These are phyloP conservation scores for Starmera stellimalicola DNA, from an alignment of 1,139 yeast species.

Conservation along the genomic window DNA sequence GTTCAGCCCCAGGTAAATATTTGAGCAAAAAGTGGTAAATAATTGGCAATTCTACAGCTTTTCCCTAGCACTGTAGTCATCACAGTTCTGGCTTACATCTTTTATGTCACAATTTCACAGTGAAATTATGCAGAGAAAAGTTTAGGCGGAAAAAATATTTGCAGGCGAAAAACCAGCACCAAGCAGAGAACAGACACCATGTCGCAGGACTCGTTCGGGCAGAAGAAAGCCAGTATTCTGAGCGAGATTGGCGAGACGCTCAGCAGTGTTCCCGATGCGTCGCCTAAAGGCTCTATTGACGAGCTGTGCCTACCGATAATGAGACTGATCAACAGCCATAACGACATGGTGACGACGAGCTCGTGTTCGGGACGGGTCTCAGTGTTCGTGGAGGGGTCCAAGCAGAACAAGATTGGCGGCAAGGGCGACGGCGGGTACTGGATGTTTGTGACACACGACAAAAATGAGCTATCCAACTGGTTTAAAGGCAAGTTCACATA, in stretches of 20 bases:
- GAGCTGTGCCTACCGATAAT: slow-evolving; percentile 63
- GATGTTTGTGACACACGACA: slow-evolving; percentile 74
- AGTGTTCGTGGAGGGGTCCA: slow-evolving; percentile 62
- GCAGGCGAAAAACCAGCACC: not conserved
- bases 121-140: no score
- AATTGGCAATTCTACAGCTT: no score
- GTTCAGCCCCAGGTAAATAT: no score
- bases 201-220: slow-evolving; percentile 48
- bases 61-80: no score
- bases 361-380: slow-evolving; percentile 85
- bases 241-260: slow-evolving; percentile 38
- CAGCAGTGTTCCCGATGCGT: slow-evolving; percentile 47
- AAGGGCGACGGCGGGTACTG: slow-evolving; percentile 84
- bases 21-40: no score
- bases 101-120: no score
- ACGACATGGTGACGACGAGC: slow-evolving; percentile 74
- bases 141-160: not conserved
- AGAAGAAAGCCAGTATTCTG: slow-evolving; percentile 55
- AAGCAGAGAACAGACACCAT: not conserved
- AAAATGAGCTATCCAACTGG: slow-evolving; percentile 43
- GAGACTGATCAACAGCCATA: slow-evolving; percentile 48
- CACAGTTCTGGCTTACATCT: no score
- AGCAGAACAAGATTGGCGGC: slow-evolving; percentile 50
- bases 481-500: slow-evolving; percentile 21
- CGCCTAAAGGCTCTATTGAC: slow-evolving; percentile 83